Conservation (phyloP, 2,329 filamentous ascomycete genomes). For the Emmonsia crescens region DNA sequence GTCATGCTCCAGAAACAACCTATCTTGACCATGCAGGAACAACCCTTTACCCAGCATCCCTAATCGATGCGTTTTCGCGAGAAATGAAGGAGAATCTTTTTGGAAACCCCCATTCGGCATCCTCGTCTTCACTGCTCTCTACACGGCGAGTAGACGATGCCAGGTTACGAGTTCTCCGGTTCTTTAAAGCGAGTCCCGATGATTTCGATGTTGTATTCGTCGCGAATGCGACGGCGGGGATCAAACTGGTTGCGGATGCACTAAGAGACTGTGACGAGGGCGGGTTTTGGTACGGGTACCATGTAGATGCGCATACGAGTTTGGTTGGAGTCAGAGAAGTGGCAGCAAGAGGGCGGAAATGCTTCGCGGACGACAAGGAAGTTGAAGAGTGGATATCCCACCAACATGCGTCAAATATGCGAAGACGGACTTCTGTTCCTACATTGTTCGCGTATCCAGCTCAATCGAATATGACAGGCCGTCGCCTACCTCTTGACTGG, state of each 20-base stretch:
- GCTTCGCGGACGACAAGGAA: conserved; percentile 53
- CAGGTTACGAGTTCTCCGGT: conserved; percentile 57
- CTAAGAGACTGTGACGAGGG: conserved; percentile 51
- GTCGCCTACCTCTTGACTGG: conserved; percentile 63
- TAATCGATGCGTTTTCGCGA: conserved; percentile 67
- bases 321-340: conserved; percentile 69
- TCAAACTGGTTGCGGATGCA: conserved; percentile 75
- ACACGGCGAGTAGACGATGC: conserved; percentile 65
- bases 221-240: conserved; percentile 79
- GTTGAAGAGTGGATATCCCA: conserved; percentile 55
- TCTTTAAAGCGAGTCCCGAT: conserved; percentile 71
- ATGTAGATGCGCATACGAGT: conserved; percentile 77
- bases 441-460: conserved; percentile 70
- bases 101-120: conserved; percentile 86
- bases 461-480: conserved; percentile 88
- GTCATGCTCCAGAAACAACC: conserved; percentile 45
- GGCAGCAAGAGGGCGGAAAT: conserved; percentile 49
- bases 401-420: conserved; percentile 8
- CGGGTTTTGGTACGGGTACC: conserved; percentile 78
- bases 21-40: conserved; percentile 96
- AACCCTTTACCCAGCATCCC: conserved; percentile 68
- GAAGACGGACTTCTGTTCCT: conserved; percentile 22
- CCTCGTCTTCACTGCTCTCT: conserved; percentile 65
- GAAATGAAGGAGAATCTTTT: conserved; percentile 71
- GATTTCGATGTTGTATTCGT: conserved; percentile 86